Evolutionary conservation across 2,329 filamentous ascomycete species (phyloP).

Genomic region (Mycogone perniciosa): DNA sequence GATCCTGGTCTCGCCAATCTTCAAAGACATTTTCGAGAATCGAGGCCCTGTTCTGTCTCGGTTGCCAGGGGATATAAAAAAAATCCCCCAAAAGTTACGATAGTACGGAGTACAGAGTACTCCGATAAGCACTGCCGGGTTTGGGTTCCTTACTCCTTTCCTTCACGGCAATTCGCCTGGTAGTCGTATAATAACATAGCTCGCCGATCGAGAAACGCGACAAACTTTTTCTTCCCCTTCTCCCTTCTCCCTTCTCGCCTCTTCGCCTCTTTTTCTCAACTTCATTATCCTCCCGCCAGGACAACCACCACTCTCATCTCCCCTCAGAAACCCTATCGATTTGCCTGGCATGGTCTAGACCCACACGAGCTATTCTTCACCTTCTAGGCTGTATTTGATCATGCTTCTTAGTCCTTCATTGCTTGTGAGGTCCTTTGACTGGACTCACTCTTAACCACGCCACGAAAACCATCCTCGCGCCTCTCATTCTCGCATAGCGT

Average conservation of each 20-base stretch:
- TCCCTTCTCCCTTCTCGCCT: background rate
- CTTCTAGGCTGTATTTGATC: slow-evolving; percentile 11
- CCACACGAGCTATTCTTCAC: slow-evolving; percentile 1
- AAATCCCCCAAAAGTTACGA: too few relatives aligned
- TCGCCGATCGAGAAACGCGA: background rate
- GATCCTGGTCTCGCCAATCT: background rate
- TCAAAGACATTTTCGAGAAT: background rate
- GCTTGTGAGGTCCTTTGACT: slow-evolving; percentile 19
- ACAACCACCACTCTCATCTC: background rate
- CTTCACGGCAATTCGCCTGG: background rate
- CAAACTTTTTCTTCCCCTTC: background rate
- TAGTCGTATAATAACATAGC: too few relatives aligned
- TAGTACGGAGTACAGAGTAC: too few relatives aligned
- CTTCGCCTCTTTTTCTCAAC: background rate
- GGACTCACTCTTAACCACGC: slow-evolving; percentile 19
- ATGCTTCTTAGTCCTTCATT: slow-evolving; percentile 17
- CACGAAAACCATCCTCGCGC: background rate
- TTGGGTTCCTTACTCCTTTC: background rate
- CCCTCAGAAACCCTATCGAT: background rate
- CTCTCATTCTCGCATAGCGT: background rate
- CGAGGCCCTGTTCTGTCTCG: background rate
- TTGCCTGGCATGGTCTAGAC: slow-evolving; percentile 5
- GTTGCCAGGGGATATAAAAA: too few relatives aligned
- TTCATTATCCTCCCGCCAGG: too few relatives aligned
- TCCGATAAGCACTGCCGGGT: too few relatives aligned